Evolutionary conservation across 2,329 filamentous ascomycete species (phyloP), one percentile per base, ranked within the genome.

Genomic region (Talaromyces amestolkiae): DNA sequence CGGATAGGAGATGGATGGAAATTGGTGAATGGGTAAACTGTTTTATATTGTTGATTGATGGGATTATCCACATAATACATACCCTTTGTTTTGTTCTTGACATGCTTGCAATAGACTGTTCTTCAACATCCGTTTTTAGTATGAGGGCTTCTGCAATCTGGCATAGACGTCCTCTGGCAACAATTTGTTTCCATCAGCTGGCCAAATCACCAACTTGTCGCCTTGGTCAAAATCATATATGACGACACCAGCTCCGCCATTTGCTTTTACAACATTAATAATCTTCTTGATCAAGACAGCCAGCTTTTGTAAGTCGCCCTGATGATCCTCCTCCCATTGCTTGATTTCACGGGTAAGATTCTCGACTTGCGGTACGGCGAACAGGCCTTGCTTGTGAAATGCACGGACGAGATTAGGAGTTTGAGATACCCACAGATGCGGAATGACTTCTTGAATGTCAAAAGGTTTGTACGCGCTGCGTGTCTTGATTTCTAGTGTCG

Each of bases 361-460:
- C 70, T 81, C 73, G 1, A 81, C 77, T 58, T 68, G 39, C 43
- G 76, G 72, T 13, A 47, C 31, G 6, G 62, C 15, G 66, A 83
- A 83, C 1, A 63, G 17, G 31, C 80, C 80, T 1, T 66, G 64
- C 2, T 68, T 53, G 66, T 83, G 79, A 67, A 81, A 81, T 0
- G 79, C 81, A 33, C 78, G 76, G n/a, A 83, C 79, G 35, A 83
- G 78, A 31, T 79, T 81, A 0, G 78, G 77, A 0, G 81, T 83
- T 71, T 83, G 81, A 5, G 79, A 82, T 17, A 76, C 67, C 81
- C 81, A 84, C 27, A 83, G 74, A 70, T 82, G 80, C 2, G 79
- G 66, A 27, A 73, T 73, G 37, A 82, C 69, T 6, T 81, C 74
- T 10, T 68, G 0, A 11, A 82, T 61, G 2, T 67, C n/a, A 17